Evolutionary conservation across 495 filamentous ascomycete genomes (phyloP), one percentile per base, ranked within the genome.

Genomic region (Penicillium pulvis): DNA sequence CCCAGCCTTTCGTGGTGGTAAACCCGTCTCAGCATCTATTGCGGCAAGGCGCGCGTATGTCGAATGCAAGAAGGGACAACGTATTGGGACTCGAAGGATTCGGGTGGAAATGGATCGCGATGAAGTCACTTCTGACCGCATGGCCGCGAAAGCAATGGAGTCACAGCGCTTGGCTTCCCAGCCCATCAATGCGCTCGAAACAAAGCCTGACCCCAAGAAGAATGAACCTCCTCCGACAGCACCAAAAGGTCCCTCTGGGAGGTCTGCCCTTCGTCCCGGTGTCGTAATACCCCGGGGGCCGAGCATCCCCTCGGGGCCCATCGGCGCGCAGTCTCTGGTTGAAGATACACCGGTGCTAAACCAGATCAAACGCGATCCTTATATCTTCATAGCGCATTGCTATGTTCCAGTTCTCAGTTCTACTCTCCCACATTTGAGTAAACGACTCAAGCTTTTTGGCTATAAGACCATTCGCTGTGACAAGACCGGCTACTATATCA

Each of bases 31-130:
- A n/a, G 94, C 91, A 11, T 81, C 84, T 41, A 85, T 85, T 59
- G 88, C 91, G 28, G 95, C 95, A 1, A 87, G 84, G 67, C 83
- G 83, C 47, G 94, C 94, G 23, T 79, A 78, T 50, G 62, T 66
- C 14, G 80, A 81, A 64, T 68, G 87, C 88, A 70, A 79, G 77
- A 71, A 81, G 77, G 79, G 86, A 83, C 75, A 87, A 79, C 58
- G 86, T 47, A 90, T 98, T 63, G 92, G 91, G 33, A 80, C 84
- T 19, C 81, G 88, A 51, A 77, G 75, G 33, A 84, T 99, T 48
- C 84, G 85, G 50, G 92, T 96, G 24, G 90, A 94, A 68, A 82
- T 89, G 52, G 94, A 99, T 73, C 88, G 89, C 4, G 92, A 97
- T 66, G 93, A 94, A 8, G 80, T 83, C 24, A 88, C 87, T 58